Evolutionary conservation across 2,329 filamentous ascomycete species (phyloP).

Genomic region (Colletotrichum musicola): DNA sequence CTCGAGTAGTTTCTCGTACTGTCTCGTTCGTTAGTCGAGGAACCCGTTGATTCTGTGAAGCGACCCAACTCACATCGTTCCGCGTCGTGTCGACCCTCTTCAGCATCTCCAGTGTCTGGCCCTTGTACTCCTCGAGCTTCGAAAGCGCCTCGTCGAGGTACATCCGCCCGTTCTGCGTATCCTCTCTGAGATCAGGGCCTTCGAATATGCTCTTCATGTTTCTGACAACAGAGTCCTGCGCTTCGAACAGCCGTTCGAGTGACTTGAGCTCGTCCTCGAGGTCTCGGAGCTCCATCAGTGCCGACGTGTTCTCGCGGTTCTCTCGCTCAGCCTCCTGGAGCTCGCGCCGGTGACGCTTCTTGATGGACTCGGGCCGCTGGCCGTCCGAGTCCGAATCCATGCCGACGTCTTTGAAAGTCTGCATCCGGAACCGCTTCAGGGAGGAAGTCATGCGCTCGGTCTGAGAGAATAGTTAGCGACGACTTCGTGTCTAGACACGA

Average conservation of each 20-base stretch:
- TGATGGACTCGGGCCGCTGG: constrained; percentile 57
- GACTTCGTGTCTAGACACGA: too few species aligned
- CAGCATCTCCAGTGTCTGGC: constrained; percentile 68
- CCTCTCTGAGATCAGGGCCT: not conserved
- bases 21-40: rapidly evolving
- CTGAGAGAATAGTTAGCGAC: constrained; percentile 46
- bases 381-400: constrained; percentile 53
- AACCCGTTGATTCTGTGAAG: not conserved
- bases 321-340: constrained; percentile 60
- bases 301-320: constrained; percentile 73
- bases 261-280: constrained; percentile 74
- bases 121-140: constrained; percentile 67
- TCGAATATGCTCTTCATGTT: constrained; percentile 28
- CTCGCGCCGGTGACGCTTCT: constrained; percentile 56
- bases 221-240: constrained; percentile 64
- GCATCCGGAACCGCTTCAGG: constrained; percentile 71
- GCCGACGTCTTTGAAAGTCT: constrained; percentile 58
- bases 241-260: constrained; percentile 68
- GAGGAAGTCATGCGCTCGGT: constrained; percentile 73
- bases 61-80: constrained; percentile 56
- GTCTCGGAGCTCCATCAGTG: constrained; percentile 72
- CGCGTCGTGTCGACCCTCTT: constrained; percentile 68
- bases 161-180: constrained; percentile 34
- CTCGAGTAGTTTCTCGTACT: constrained; percentile 73
- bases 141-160: constrained; percentile 67